Evolutionary conservation across 176 grass and related monocot genomes (phyloP).

Genomic region (Oryza glumipatula): DNA sequence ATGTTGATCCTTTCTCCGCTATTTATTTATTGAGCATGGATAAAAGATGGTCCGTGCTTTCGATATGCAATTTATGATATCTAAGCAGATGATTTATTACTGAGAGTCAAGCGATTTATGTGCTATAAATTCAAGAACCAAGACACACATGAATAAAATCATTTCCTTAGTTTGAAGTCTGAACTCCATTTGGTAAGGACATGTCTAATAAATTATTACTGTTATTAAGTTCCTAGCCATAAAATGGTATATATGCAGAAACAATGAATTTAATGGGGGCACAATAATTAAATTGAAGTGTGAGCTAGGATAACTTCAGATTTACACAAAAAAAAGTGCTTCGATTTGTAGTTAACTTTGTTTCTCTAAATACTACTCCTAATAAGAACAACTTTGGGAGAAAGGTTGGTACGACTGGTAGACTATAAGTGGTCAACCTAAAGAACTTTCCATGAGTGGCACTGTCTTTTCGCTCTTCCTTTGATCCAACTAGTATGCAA

Average conservation of each 20-base stretch:
- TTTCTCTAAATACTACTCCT: not conserved
- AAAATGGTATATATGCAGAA: not conserved
- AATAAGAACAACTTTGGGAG: not conserved
- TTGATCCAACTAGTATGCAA: conserved; percentile 22
- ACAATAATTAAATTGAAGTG: not conserved
- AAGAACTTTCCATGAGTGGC: conserved; percentile 6
- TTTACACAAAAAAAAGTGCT: not conserved
- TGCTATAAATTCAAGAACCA: conserved; percentile 1
- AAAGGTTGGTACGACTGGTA: not conserved
- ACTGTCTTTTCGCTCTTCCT: conserved; percentile 33
- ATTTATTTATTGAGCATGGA: not conserved
- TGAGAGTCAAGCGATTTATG: not conserved
- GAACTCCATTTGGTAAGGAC: not conserved
- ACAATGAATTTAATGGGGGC: not conserved
- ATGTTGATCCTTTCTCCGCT: not conserved
- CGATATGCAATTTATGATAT: not conserved
- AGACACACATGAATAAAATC: not conserved
- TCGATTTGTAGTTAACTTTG: not conserved
- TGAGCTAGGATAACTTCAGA: not conserved
- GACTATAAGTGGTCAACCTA: conserved; percentile 3
- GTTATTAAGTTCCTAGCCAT: not conserved
- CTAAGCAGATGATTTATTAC: not conserved
- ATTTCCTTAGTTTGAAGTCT: not conserved
- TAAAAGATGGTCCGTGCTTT: not conserved
- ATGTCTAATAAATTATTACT: not conserved